Percentiles rank a stretch among this genome's conserved stretches.
Evolutionary conservation across 2,329 filamentous ascomycete species (phyloP).

Genomic region (Cladosporium sp.): DNA sequence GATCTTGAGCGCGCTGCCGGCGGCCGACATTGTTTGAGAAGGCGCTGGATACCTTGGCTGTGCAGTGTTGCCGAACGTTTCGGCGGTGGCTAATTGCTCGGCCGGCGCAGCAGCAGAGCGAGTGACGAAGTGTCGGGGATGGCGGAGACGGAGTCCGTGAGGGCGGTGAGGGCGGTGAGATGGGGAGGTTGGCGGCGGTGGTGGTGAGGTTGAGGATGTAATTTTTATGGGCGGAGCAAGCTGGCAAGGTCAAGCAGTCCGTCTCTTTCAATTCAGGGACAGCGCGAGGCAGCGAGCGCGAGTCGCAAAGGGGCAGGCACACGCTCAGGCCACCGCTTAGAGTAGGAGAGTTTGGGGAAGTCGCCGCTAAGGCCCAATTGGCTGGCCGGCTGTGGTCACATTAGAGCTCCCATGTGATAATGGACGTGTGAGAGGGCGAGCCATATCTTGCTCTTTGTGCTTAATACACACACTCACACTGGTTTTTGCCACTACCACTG

Average conservation of each 20-base stretch:
- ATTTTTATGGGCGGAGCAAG: slow-evolving; percentile 4
- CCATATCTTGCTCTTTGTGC: background rate
- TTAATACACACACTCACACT: background rate
- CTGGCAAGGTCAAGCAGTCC: slow-evolving; percentile 2
- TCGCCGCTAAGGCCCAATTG: slow-evolving; percentile 7
- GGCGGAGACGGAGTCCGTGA: background rate
- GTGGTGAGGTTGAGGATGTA: background rate
- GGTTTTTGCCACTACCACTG: background rate
- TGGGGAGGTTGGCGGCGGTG: background rate
- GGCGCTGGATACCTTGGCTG: slow-evolving; percentile 12
- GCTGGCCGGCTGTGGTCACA: background rate
- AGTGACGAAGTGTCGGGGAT: slow-evolving; percentile 7
- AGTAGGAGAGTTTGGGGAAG: background rate
- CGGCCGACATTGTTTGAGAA: slow-evolving; percentile 33
- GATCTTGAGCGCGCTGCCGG: slow-evolving; percentile 69
- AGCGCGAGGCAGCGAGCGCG: background rate
- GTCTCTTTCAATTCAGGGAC: slow-evolving; percentile 8
- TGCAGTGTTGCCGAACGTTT: background rate
- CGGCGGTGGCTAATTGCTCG: slow-evolving; percentile 7
- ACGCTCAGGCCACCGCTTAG: slow-evolving; percentile 9
- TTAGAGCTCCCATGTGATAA: slow-evolving; percentile 5
- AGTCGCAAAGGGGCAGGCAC: slow-evolving; percentile 9
- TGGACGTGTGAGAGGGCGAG: background rate
- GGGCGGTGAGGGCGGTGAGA: background rate
- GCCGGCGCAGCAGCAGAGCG: slow-evolving; percentile 13